phyloP scores from a whole-genome alignment of 148 eudicot genomes.

The Dianthus caryophyllus region DNA sequence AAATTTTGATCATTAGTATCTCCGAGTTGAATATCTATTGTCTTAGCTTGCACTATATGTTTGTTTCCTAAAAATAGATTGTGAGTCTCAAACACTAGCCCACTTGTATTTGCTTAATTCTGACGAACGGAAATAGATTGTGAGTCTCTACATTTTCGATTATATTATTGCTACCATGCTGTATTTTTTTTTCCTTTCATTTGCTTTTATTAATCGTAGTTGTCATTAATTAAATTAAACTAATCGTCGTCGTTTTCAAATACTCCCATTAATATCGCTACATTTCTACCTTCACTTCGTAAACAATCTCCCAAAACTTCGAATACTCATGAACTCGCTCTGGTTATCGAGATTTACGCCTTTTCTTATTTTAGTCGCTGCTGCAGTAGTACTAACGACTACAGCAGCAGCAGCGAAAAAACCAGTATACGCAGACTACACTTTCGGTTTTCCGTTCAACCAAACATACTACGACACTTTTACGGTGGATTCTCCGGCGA shows the following conservation, averaged over 20 bases:
- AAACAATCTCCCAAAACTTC: background rate
- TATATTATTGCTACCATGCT: constrained; percentile 9
- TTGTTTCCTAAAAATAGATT: too few relatives aligned
- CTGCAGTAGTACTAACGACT: background rate
- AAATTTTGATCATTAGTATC: too few relatives aligned
- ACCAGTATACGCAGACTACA: background rate
- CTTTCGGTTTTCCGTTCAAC: constrained; percentile 43
- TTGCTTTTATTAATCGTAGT: background rate
- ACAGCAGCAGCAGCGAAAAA: constrained; percentile 13
- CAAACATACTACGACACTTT: constrained; percentile 18
- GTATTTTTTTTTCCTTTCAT: background rate
- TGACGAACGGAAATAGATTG: too few relatives aligned
- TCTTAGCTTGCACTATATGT: too few relatives aligned
- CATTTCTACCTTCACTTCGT: background rate
- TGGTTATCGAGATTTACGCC: background rate
- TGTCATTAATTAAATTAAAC: background rate
- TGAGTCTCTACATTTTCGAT: background rate
- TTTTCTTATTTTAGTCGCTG: constrained; percentile 3
- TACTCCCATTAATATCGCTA: background rate
- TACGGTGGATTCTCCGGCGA: constrained; percentile 29
- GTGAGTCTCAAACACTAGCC: too few relatives aligned
- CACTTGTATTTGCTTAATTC: too few relatives aligned
- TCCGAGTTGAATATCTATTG: too few relatives aligned
- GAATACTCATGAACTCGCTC: background rate
- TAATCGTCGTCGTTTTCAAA: background rate